phyloP scores from a whole-genome alignment of 305 asterid genomes.

The Petunia hybrid region DNA sequence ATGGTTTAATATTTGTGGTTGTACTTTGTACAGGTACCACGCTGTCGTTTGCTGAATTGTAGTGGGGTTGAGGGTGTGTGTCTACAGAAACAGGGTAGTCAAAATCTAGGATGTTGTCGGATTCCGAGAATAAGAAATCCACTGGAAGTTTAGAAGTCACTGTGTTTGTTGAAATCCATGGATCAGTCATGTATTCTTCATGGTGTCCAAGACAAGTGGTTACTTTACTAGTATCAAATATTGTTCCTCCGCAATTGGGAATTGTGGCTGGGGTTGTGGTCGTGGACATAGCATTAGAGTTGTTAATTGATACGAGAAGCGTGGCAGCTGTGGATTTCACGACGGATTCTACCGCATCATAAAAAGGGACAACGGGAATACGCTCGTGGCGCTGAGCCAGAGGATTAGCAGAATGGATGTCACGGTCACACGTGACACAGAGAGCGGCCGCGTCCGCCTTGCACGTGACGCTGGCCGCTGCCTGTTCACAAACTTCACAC shows the following conservation, averaged over 20 bases:
- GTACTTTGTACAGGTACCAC: conserved; percentile 75
- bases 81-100: conserved; percentile 51
- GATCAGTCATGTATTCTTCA: conserved; percentile 37
- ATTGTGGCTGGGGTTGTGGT: neutral
- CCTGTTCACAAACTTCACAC: conserved; percentile 90
- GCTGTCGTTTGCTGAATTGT: conserved; percentile 54
- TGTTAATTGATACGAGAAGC: conserved; percentile 34
- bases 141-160: conserved; percentile 41
- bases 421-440: conserved; percentile 77
- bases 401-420: conserved; percentile 86
- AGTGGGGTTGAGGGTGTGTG: conserved; percentile 25
- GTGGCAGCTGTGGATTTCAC: conserved; percentile 53
- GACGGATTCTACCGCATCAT: conserved; percentile 61
- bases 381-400: conserved; percentile 88
- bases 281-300: neutral
- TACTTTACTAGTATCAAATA: neutral
- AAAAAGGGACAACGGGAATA: conserved; percentile 68
- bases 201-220: conserved; percentile 26
- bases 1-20: conserved; percentile 35
- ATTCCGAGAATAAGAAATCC: conserved; percentile 62
- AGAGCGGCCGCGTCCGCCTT: conserved; percentile 86
- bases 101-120: conserved; percentile 71
- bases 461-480: conserved; percentile 76
- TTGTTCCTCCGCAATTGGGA: too few relatives aligned
- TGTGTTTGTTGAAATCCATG: conserved; percentile 53